Evolutionary conservation across 441 rosid species (phyloP).

Genomic region (Populus tomentosa): DNA sequence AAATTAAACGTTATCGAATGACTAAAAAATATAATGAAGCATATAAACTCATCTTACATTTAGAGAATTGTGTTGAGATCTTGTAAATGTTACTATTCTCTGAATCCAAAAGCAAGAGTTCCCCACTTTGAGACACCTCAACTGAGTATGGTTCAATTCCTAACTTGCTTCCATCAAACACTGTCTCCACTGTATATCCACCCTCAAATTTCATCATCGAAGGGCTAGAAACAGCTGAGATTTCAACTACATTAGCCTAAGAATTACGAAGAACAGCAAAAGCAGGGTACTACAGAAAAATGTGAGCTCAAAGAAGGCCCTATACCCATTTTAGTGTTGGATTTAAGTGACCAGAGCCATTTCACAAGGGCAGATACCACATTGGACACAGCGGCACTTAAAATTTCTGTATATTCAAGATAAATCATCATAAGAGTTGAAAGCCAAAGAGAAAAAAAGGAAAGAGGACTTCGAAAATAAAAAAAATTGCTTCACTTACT

Average conservation of each 20-base stretch:
- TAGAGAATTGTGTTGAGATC: conserved; percentile 71
- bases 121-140: conserved; percentile 66
- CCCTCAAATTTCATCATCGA: conserved; percentile 84
- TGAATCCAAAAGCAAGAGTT: conserved; percentile 76
- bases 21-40: neutral
- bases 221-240: conserved; percentile 56
- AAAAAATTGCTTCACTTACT: conserved; percentile 37
- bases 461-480: neutral
- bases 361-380: conserved; percentile 52
- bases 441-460: neutral
- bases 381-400: conserved; percentile 57
- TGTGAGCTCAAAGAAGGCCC: conserved; percentile 18
- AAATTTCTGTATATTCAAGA: conserved; percentile 54
- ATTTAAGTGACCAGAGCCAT: conserved; percentile 79
- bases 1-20: neutral
- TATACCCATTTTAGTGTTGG: conserved; percentile 60
- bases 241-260: conserved; percentile 13
- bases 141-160: conserved; percentile 81
- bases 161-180: conserved; percentile 90
- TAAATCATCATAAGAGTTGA: neutral
- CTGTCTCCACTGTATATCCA: conserved; percentile 90
- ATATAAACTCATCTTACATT: conserved; percentile 48
- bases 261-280: neutral
- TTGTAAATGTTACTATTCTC: conserved; percentile 77
- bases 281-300: neutral